phyloP scores from a whole-genome alignment of 2,329 filamentous ascomycete genomes.

The Sclerotinia nivalis region DNA sequence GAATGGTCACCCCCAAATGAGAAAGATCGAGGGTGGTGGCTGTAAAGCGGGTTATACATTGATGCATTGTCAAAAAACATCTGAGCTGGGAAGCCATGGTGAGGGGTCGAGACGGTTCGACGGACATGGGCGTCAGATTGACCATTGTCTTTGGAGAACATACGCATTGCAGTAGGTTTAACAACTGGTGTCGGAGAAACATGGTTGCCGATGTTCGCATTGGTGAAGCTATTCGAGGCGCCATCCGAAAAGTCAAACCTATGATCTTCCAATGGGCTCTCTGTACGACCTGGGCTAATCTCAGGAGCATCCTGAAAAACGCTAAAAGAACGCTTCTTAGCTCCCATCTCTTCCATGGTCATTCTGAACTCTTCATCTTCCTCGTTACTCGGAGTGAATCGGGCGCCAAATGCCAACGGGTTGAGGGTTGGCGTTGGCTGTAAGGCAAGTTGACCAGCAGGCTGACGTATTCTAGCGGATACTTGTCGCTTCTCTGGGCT shows the following conservation, averaged over 20 bases:
- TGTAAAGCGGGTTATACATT: constrained; percentile 38
- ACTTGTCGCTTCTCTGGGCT: constrained; percentile 30
- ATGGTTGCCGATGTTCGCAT: constrained; percentile 24
- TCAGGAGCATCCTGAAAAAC: constrained; percentile 39
- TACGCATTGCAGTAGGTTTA: constrained; percentile 30
- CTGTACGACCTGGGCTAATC: constrained; percentile 38
- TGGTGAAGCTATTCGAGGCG: constrained; percentile 30
- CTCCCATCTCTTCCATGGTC: constrained; percentile 34
- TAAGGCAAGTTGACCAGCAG: constrained; percentile 23
- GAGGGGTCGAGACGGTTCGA: constrained; percentile 27
- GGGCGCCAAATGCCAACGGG: constrained; percentile 31
- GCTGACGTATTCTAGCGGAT: constrained; percentile 19
- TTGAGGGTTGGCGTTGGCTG: constrained; percentile 32
- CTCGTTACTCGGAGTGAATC: constrained; percentile 35
- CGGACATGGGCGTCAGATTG: constrained; percentile 27
- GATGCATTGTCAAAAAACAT: constrained; percentile 33
- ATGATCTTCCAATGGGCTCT: constrained; percentile 40
- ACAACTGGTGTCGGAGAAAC: constrained; percentile 36
- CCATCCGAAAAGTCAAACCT: constrained; percentile 37
- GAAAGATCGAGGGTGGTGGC: constrained; percentile 32
- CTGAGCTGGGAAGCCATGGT: constrained; percentile 36
- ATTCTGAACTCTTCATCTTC: constrained; percentile 41
- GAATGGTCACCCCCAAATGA: constrained; percentile 25
- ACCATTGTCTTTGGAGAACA: constrained; percentile 36
- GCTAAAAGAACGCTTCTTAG: constrained; percentile 37